Evolutionary conservation across 768 basidiomycete species (phyloP), one percentile per base, ranked within the genome.

Genomic region (Sistotremastrum suecicum): DNA sequence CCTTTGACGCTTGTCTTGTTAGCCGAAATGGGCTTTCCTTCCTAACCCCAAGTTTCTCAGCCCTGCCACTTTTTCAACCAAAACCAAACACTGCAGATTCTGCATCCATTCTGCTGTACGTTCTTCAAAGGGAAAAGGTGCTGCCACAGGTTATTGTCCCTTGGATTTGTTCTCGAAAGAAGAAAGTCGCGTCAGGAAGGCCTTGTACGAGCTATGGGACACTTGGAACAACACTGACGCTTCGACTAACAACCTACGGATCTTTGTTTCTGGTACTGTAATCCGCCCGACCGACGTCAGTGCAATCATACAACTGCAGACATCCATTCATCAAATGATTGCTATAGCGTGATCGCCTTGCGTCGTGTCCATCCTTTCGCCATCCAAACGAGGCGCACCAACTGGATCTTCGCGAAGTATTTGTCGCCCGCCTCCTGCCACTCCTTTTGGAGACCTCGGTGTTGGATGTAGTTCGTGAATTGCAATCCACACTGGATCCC

Each of bases 21-120:
- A 95, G 94, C 94, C 94, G 33, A 99, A 99, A 68, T 99, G 94
- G 92, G 89, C 80, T 3, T 95, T 99, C 61, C 62, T 97, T 36
- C 90, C 94, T 2, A 69, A 67, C 33, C 56, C 70, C 4, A 51
- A 55, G 2, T 70, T 81, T 60, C 67, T 91, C 35, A 82, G 88
- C 5, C 53, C 67, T 3, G 62, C 64, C 36, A 83, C 80, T 1
- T 67, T 60, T 9, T 48, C 55, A 1, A 61, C 77, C 52, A 97
- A 97, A 67, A 67, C 68, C 5, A 63, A 61, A 36, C 80, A 83
- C 10, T 94, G 91, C 65, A 75, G 94, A 51, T 92, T 88, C 60
- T 91, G 89, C 59, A 85, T 97, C 82, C 89, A 97, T 60, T 67
- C 76, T 2, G 68, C 75, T 48, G 56, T 78, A 55, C 77, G 67